phyloP scores from a whole-genome alignment of 495 filamentous ascomycete genomes.

The Entonaema liquescens region DNA sequence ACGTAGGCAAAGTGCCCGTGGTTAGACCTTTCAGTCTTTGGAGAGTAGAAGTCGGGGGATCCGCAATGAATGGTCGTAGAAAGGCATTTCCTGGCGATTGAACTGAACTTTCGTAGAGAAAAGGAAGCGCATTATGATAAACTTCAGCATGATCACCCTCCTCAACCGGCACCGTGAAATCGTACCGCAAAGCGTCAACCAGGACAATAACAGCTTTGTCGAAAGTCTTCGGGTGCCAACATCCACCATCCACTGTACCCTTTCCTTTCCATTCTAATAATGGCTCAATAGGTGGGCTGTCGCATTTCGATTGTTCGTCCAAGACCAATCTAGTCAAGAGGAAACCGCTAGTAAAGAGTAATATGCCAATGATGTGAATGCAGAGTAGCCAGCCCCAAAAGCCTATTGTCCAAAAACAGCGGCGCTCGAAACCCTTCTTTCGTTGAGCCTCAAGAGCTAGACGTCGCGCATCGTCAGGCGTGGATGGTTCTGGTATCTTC shows the following conservation, averaged over 20 bases:
- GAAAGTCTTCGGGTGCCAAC: conserved; percentile 95
- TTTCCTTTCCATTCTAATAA: conserved; percentile 50
- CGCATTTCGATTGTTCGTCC: conserved; percentile 85
- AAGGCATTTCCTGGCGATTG: conserved; percentile 81
- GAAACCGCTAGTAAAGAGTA: conserved; percentile 96
- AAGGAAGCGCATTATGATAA: conserved; percentile 87
- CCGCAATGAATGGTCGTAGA: conserved; percentile 93
- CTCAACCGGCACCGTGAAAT: conserved; percentile 87
- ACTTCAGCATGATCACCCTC: conserved; percentile 64
- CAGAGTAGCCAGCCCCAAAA: conserved; percentile 66
- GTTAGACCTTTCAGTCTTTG: conserved; percentile 94
- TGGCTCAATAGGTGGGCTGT: conserved; percentile 69
- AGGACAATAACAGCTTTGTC: conserved; percentile 90
- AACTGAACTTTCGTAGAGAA: conserved; percentile 82
- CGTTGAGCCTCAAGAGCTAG: conserved; percentile 52
- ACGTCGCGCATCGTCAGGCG: conserved; percentile 46
- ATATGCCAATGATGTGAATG: conserved; percentile 82
- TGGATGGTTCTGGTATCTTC: conserved; percentile 17
- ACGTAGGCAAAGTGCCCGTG: conserved; percentile 93
- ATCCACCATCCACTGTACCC: conserved; percentile 70
- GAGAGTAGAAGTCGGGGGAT: conserved; percentile 92
- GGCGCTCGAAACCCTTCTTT: conserved; percentile 52
- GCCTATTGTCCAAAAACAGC: conserved; percentile 58
- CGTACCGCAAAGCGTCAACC: conserved; percentile 93
- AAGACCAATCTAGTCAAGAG: conserved; percentile 91